Evolutionary conservation across 2,329 filamentous ascomycete genomes (phyloP), one percentile per base, ranked within the genome.

Genomic region (Colletotrichum echinochloae): DNA sequence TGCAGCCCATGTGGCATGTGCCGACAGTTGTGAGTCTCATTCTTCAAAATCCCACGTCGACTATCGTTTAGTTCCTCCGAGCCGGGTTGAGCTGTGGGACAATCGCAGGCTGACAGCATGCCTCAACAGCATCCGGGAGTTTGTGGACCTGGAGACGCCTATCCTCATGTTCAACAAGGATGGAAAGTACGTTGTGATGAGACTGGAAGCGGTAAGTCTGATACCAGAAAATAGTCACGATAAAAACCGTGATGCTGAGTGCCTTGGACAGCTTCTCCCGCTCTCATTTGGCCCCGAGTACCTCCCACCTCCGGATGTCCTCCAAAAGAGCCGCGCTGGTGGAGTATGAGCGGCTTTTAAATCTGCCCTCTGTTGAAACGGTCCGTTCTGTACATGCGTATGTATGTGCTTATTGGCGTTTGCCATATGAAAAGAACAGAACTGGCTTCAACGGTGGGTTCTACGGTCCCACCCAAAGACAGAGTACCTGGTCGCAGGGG

Each of bases 1-100:
- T 88, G 88, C 57, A 91, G 91, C 72, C 96, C 96, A 0, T 99
- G 96, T 79, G 96, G 96, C 65, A 98, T 97, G 94, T 98, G 95
- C 80, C 87, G 95, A 76, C 95, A 98, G 80, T 97, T 95, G 92
- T 94, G 79, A 83, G 89, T 86, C 61, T 60, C 46, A 52, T 48
- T 65, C 35, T 65, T 67, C 12, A 2, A 23, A 26, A 23, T 5
- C 11, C 48, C 14, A 8, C 35, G 5, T 14, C n/a, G 9, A 35
- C 62, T 39, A 23, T 20, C 39, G 37, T 54, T 49, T 35, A 44
- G 3, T 26, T n/a, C 44, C 16, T 35, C 11, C 9, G 16, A 7
- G 20, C 18, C 48, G 20, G 23, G 20, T 30, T 54, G 26, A 18
- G 8, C 12, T 30, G 5, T 26, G 28, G 39, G 30, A 30, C 28